These are phyloP conservation scores for Saccharomycopsis olivae DNA, from an alignment of 805 yeast genomes.

Conservation along the genomic window DNA sequence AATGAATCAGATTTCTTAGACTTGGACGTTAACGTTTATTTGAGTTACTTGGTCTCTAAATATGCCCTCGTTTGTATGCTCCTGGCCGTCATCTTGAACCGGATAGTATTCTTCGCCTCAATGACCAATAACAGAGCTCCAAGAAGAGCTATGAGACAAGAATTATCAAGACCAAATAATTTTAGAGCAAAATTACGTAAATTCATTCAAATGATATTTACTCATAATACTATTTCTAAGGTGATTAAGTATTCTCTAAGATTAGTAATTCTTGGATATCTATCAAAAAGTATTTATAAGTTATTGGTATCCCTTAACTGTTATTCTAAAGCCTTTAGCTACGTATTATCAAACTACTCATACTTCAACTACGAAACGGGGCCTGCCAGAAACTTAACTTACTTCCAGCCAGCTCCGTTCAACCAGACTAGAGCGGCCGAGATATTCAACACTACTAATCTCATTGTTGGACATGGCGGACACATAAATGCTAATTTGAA, in stretches of 20 bases:
- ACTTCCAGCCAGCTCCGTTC: constrained; percentile 13
- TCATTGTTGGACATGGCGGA: constrained; percentile 2
- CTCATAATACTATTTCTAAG: not conserved
- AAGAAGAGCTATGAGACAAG: not conserved
- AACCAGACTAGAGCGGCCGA: constrained; percentile 21
- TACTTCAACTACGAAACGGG: constrained; percentile 20
- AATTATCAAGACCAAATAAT: not conserved
- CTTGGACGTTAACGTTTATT: constrained; percentile 12
- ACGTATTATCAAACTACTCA: constrained; percentile 2
- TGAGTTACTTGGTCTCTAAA: constrained; percentile 37
- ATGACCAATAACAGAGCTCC: constrained; percentile 21
- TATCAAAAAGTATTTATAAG: constrained; percentile 23
- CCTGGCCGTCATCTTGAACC: constrained; percentile 46
- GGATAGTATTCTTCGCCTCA: constrained; percentile 49
- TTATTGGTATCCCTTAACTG: constrained; percentile 27
- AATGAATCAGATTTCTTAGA: constrained; percentile 14
- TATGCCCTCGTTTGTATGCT: constrained; percentile 45
- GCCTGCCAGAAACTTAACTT: constrained; percentile 2
- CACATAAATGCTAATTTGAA: not conserved
- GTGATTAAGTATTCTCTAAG: constrained; percentile 20
- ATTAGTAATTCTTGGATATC: constrained; percentile 22
- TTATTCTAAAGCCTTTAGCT: constrained; percentile 15
- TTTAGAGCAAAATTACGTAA: not conserved
- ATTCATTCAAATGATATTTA: not conserved
- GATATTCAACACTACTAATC: constrained; percentile 18